Evolutionary conservation across 164 flowering plant species (phyloP).

Genomic region (Liquidambar formosana): DNA sequence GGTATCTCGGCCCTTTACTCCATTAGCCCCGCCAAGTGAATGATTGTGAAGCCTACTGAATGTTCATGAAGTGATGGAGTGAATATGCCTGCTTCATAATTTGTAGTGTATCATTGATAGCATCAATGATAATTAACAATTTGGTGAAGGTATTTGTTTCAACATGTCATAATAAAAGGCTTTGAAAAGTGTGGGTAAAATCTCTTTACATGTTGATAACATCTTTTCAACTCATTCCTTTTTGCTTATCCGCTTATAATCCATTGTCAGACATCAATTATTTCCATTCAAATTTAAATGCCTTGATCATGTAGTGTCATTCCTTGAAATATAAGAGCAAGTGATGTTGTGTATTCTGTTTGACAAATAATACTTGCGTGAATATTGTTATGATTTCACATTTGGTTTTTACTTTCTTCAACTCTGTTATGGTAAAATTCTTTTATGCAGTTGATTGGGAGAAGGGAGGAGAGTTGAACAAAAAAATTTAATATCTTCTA

Average conservation of each 20-base stretch:
- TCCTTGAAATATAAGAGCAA: neutral
- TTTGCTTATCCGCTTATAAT: neutral
- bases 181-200: neutral
- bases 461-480: neutral
- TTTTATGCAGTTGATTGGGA: neutral
- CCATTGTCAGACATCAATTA: neutral
- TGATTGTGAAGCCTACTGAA: too few relatives aligned
- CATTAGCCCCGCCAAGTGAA: too few relatives aligned
- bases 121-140: too few relatives aligned
- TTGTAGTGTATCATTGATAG: too few relatives aligned
- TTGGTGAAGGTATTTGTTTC: too few relatives aligned
- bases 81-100: too few relatives aligned
- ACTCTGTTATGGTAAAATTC: neutral
- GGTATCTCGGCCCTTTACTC: too few relatives aligned
- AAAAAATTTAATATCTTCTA: slow-evolving; percentile 3
- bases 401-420: neutral
- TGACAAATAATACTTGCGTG: neutral
- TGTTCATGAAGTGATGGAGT: too few relatives aligned
- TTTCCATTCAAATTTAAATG: neutral
- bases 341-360: slow-evolving; percentile 1
- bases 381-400: neutral
- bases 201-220: neutral
- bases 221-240: too few relatives aligned
- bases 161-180: too few relatives aligned
- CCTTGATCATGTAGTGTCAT: neutral